These are phyloP conservation scores for Backusella westeae DNA, from an alignment of 192 early-diverging fungal species.

Conservation along the genomic window DNA sequence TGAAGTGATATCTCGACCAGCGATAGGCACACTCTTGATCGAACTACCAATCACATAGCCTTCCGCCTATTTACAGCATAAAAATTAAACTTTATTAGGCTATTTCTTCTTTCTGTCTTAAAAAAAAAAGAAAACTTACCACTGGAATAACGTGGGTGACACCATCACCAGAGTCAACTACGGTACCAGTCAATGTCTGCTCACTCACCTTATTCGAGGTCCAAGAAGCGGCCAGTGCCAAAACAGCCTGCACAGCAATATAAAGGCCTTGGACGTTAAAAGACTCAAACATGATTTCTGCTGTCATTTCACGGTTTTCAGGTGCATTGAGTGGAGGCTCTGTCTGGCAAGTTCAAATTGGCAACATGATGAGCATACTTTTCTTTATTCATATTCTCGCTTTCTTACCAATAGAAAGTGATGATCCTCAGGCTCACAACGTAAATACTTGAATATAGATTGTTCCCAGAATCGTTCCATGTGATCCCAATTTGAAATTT, in stretches of 20 bases:
- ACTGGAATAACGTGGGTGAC: constrained; percentile 99
- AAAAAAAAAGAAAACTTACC: constrained; percentile 39
- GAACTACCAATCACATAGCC: constrained; percentile 98
- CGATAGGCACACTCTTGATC: constrained; percentile 97
- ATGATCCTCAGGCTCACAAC: constrained; percentile 99
- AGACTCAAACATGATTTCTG: constrained; percentile 99
- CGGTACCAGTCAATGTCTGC: constrained; percentile 96
- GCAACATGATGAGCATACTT: neutral
- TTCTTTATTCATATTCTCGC: neutral
- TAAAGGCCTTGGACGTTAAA: constrained; percentile 98
- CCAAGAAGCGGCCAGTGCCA: constrained; percentile 96
- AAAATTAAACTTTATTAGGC: no score
- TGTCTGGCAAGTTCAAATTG: constrained; percentile 54
- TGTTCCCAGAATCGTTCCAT: constrained; percentile 99
- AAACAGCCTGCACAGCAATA: constrained; percentile 99
- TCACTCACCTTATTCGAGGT: constrained; percentile 79
- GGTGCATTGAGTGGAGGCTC: constrained; percentile 98
- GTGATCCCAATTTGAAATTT: constrained; percentile 99
- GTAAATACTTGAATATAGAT: constrained; percentile 95
- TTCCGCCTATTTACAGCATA: constrained; percentile 65
- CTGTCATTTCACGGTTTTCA: constrained; percentile 98
- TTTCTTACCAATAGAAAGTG: constrained; percentile 78
- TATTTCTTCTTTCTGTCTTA: no score
- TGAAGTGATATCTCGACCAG: constrained; percentile 96
- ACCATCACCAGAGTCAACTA: constrained; percentile 98